Base-by-base conservation (phyloP, 192 early-diverging fungal species). In the Geranomyces variabilis region DNA sequence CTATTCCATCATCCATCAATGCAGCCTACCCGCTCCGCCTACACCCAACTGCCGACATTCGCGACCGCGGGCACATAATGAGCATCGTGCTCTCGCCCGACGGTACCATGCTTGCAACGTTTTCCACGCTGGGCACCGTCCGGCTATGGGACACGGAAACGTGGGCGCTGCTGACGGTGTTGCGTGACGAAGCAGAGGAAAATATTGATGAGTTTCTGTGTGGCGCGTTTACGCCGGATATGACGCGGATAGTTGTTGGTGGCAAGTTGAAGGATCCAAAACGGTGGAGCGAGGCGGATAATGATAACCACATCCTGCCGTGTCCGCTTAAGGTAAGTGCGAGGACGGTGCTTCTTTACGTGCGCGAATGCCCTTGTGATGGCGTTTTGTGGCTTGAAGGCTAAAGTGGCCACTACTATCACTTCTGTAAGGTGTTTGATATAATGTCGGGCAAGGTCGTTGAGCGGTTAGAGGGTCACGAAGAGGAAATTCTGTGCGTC, bases 191-290 rank as follows among this genome's bases (percentile, higher is more conserved):
- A 8, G 30, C 68, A 71, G 81, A 86, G 59, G 24, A 53, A 13
- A 86, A 97, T 49, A 95, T 97, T 77, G 95, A 97, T 70, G 95
- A 97, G 76, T 94, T 89, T 63, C 96, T 92, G 69, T 89, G 91
- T 33, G 94, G 94, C 41, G 82, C 89, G 36, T 97, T 96, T 51
- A 84, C 86, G 12, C 87, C 87, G 26, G 82, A 88, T 66, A 82
- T 86, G 12, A 82, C 81, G 48, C 76, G 87, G 19, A 65, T 98
- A 4, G 84, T 90, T 21, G 88, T 90, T 21, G 96, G 90, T 8
- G 96, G 96, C 62, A 98, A 96, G 75, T 83, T 92, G 33, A 98
- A 96, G 75, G 93, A 98, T 69, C 82, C 93, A 46, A 85, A 89
- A 65, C 80, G 87, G 41, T 96, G 95, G 96, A 93, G 89, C 7